Evolutionary conservation across 1,284 basidiomycete genomes (phyloP).

Genomic region (Puccinia horiana): DNA sequence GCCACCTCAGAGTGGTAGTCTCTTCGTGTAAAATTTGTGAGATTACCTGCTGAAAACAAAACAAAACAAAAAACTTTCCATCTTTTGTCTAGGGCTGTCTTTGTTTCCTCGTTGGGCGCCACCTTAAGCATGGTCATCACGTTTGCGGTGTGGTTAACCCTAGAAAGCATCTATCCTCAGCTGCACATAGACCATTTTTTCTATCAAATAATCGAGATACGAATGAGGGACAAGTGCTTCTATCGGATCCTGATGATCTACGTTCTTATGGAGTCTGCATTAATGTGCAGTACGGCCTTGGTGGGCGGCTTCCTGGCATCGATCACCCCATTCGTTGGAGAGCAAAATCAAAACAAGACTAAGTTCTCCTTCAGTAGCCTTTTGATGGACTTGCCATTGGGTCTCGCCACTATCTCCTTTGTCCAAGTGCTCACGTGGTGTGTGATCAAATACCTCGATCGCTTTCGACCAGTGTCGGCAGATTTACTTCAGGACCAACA

Average conservation of each 20-base stretch:
- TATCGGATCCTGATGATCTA: constrained; percentile 33
- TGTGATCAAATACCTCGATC: constrained; percentile 23
- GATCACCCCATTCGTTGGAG: constrained; percentile 48
- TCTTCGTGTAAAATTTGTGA: neutral
- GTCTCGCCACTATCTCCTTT: constrained; percentile 43
- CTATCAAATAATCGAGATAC: constrained; percentile 35
- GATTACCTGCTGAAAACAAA: neutral
- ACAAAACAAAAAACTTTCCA: neutral
- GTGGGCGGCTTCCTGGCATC: constrained; percentile 46
- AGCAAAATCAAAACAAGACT: constrained; percentile 49
- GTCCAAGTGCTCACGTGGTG: constrained; percentile 41
- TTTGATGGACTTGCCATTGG: constrained; percentile 46
- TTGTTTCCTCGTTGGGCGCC: constrained; percentile 49
- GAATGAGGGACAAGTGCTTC: constrained; percentile 23
- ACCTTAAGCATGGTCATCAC: constrained; percentile 44
- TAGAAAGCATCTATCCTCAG: constrained; percentile 42
- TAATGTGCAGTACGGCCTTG: constrained; percentile 35
- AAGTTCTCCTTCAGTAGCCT: constrained; percentile 45
- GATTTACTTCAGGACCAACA: constrained; percentile 23
- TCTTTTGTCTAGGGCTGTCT: constrained; percentile 27
- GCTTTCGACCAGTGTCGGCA: constrained; percentile 21
- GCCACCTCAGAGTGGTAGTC: neutral
- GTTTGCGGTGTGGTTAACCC: constrained; percentile 40
- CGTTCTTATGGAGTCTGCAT: constrained; percentile 29
- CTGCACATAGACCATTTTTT: constrained; percentile 49